Conservation (phyloP, 345 rosid genomes). For the Carallia brachiata region DNA sequence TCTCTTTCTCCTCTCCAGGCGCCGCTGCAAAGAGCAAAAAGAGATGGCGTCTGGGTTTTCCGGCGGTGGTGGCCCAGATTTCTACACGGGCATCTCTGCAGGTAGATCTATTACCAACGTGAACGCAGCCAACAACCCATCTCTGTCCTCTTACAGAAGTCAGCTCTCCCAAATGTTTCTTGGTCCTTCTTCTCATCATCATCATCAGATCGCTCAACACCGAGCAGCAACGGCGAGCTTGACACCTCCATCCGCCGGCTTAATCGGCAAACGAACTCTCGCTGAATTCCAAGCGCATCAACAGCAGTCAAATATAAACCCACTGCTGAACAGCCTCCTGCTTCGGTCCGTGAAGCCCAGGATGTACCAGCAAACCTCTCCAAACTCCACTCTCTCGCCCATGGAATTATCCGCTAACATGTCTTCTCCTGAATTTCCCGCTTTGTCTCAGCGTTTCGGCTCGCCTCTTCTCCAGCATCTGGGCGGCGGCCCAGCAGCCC, state of each 20-base stretch:
- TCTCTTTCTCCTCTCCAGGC: constrained; percentile 10
- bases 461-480: constrained; percentile 58
- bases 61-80: constrained; percentile 65
- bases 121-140: constrained; percentile 30
- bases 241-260: constrained; percentile 6
- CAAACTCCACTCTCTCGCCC: constrained; percentile 45
- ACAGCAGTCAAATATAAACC: constrained; percentile 32
- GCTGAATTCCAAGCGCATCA: constrained; percentile 62
- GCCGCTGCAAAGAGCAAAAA: neutral
- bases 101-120: constrained; percentile 53
- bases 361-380: constrained; percentile 41
- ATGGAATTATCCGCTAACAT: constrained; percentile 37
- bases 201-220: constrained; percentile 46
- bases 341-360: constrained; percentile 81
- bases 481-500: constrained; percentile 1
- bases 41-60: constrained; percentile 80
- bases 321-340: constrained; percentile 43
- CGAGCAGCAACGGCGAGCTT: constrained; percentile 18
- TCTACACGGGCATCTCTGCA: constrained; percentile 36
- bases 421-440: constrained; percentile 23
- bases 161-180: constrained; percentile 61
- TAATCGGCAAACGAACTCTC: constrained; percentile 65
- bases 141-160: constrained; percentile 38
- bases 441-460: constrained; percentile 47
- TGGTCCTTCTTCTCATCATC: constrained; percentile 34